Evolutionary conservation across 768 basidiomycete genomes (phyloP).

Genomic region (Lepiota subincarnata): DNA sequence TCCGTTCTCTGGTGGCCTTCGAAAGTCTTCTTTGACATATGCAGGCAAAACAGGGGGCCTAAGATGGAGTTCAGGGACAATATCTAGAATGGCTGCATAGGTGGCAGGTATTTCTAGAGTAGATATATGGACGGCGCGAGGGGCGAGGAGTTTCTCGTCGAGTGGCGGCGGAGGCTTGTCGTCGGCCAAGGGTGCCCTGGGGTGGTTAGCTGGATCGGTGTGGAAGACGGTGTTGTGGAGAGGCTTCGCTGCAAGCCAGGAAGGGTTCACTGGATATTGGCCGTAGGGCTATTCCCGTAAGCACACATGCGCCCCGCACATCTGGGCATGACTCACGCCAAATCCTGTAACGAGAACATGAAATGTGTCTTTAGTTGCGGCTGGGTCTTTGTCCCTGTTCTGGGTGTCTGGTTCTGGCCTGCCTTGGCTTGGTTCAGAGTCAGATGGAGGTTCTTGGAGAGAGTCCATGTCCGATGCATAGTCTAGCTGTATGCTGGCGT

Average conservation of each 20-base stretch:
- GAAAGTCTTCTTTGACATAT: constrained; percentile 26
- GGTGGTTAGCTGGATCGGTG: constrained; percentile 29
- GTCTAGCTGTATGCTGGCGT: constrained; percentile 1
- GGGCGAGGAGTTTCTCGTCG: constrained; percentile 16
- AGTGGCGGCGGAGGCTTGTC: constrained; percentile 6
- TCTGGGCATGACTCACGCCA: constrained; percentile 25
- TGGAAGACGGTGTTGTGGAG: constrained; percentile 53
- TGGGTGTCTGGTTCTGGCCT: neutral
- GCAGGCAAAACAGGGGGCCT: constrained; percentile 50
- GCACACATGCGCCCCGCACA: constrained; percentile 15
- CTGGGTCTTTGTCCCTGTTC: neutral
- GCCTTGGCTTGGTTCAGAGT: neutral
- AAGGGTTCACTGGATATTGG: constrained; percentile 57
- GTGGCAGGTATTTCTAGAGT: constrained; percentile 53
- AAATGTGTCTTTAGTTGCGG: constrained; percentile 16
- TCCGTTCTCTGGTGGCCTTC: constrained; percentile 41
- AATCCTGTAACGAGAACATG: constrained; percentile 35
- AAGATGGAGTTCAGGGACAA: constrained; percentile 56
- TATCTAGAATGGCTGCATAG: constrained; percentile 52
- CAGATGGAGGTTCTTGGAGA: neutral
- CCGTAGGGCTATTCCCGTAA: constrained; percentile 45
- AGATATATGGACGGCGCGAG: constrained; percentile 55
- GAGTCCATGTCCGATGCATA: neutral
- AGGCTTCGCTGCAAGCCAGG: constrained; percentile 65
- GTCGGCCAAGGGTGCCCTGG: constrained; percentile 4